A percentile compares a stretch with the other conserved stretches of the same genome.
These are phyloP conservation scores for Fusarium sublunatum DNA, from an alignment of 2,329 filamentous ascomycete genomes.

Conservation along the genomic window DNA sequence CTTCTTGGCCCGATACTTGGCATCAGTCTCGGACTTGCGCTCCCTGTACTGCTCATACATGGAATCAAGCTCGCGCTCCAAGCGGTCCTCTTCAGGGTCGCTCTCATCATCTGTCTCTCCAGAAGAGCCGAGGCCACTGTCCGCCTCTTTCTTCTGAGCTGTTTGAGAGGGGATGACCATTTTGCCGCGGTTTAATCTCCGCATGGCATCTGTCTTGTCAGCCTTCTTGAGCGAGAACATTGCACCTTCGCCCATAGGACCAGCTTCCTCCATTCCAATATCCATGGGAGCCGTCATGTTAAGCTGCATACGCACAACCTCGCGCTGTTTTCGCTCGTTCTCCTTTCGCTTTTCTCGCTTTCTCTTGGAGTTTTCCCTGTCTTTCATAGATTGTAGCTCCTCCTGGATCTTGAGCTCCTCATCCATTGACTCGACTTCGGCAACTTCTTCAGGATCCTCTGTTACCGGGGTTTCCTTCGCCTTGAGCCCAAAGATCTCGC, in stretches of 20 bases:
- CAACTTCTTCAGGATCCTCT: constrained; percentile 73
- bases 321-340: constrained; percentile 94
- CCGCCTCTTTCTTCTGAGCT: constrained; percentile 65
- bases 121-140: constrained; percentile 67
- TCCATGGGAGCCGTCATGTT: constrained; percentile 97
- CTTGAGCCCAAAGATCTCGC: constrained; percentile 89
- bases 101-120: constrained; percentile 70
- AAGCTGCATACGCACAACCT: constrained; percentile 96
- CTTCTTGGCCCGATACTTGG: constrained; percentile 91
- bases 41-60: constrained; percentile 91
- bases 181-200: constrained; percentile 73
- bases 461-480: constrained; percentile 72
- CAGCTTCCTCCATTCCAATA: constrained; percentile 89
- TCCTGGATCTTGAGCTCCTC: constrained; percentile 92
- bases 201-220: constrained; percentile 78
- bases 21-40: constrained; percentile 80
- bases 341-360: constrained; percentile 87
- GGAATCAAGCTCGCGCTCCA: constrained; percentile 86
- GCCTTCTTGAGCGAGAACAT: constrained; percentile 89
- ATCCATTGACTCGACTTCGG: constrained; percentile 89
- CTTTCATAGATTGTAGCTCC: constrained; percentile 83
- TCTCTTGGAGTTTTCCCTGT: constrained; percentile 79
- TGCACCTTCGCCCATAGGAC: constrained; percentile 79
- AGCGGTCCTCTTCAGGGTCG: constrained; percentile 82
- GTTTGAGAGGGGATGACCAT: constrained; percentile 76